Percentiles rank a stretch among this genome's conserved stretches.
Evolutionary conservation across 768 basidiomycete genomes (phyloP).

Genomic region (Xerocomellus intermedius): DNA sequence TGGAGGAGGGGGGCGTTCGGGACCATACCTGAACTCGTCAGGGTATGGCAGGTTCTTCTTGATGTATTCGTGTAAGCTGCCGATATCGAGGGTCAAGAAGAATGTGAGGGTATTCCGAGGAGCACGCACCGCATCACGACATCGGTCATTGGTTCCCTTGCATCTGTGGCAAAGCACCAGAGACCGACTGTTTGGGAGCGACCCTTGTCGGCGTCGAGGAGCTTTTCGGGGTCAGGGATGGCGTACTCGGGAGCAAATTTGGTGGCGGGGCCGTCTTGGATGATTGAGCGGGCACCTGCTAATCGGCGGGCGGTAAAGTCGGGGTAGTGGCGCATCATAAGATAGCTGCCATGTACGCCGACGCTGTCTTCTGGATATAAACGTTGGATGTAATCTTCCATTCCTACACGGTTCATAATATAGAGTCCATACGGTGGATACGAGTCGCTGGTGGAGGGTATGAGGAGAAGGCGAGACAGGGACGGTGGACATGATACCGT

Average conservation of each 20-base stretch:
- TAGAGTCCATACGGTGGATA: conserved; percentile 86
- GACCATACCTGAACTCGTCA: conserved; percentile 67
- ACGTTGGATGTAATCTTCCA: conserved; percentile 71
- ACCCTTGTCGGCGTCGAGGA: conserved; percentile 53
- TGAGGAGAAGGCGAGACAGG: conserved; percentile 5
- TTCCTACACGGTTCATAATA: conserved; percentile 79
- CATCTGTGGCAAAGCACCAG: conserved; percentile 72
- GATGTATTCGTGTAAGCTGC: conserved; percentile 64
- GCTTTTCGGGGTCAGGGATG: conserved; percentile 41
- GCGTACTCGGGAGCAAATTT: conserved; percentile 54
- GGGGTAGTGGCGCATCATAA: conserved; percentile 74
- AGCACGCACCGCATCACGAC: conserved; percentile 63
- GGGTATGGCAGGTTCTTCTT: conserved; percentile 69
- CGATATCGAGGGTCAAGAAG: background rate
- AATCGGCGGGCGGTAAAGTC: conserved; percentile 58
- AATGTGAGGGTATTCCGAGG: background rate
- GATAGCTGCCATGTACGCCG: conserved; percentile 54
- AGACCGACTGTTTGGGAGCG: conserved; percentile 60
- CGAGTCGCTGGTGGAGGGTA: conserved; percentile 45
- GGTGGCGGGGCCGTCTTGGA: conserved; percentile 33
- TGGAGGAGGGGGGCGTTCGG: conserved; percentile 62
- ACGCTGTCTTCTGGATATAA: conserved; percentile 80
- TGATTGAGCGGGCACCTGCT: conserved; percentile 31
- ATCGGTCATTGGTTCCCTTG: conserved; percentile 68
- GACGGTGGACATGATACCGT: conserved; percentile 42